These are phyloP conservation scores for Darksidea phi DNA, from an alignment of 495 filamentous ascomycete species.

Conservation along the genomic window DNA sequence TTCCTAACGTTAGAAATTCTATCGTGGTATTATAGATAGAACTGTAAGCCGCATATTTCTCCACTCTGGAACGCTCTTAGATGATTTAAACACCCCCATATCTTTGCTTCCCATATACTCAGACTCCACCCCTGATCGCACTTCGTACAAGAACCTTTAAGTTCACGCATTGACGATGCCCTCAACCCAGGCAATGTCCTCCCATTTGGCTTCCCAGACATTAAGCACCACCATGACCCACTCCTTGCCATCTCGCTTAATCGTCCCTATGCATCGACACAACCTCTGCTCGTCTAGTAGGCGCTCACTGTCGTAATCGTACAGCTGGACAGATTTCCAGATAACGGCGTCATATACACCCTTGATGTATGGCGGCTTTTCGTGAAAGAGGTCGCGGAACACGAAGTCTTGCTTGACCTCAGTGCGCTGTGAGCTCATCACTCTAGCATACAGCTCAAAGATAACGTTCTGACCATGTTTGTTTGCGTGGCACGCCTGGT, in stretches of 20 bases:
- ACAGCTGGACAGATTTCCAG: constrained; percentile 49
- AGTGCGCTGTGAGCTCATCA: constrained; percentile 54
- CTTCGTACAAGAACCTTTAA: neutral
- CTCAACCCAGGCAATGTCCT: constrained; percentile 50
- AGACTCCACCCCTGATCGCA: neutral
- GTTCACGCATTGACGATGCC: constrained; percentile 39
- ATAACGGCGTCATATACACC: constrained; percentile 48
- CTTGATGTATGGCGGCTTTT: constrained; percentile 52
- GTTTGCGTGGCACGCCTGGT: constrained; percentile 45
- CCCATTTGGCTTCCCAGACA: constrained; percentile 55
- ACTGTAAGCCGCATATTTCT: no score
- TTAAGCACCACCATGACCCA: constrained; percentile 53
- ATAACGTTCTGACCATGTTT: constrained; percentile 48
- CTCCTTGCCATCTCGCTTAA: constrained; percentile 47
- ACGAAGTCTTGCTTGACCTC: constrained; percentile 56
- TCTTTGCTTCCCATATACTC: neutral
- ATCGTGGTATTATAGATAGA: no score
- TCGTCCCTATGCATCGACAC: constrained; percentile 55
- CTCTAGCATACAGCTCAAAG: constrained; percentile 60
- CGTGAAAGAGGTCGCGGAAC: constrained; percentile 59
- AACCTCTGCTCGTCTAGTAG: constrained; percentile 41
- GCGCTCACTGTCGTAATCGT: constrained; percentile 49
- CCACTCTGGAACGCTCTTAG: no score
- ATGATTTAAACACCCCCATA: no score
- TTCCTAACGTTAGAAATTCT: no score